Evolutionary conservation across 1,284 basidiomycete genomes (phyloP).

Genomic region (Ceratobasidium sp.): DNA sequence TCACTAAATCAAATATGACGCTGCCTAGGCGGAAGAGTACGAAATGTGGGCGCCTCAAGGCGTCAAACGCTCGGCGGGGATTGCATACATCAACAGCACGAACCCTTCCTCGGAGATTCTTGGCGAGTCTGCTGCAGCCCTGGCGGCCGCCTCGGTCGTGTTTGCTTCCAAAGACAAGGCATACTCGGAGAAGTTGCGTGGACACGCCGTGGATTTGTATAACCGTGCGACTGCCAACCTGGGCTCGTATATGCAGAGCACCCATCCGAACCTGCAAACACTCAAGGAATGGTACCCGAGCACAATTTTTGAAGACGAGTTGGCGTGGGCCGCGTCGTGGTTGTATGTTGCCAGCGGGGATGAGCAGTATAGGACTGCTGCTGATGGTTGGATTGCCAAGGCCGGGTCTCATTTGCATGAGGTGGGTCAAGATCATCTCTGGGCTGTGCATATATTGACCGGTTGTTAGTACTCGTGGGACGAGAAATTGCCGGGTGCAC

Average conservation of each 20-base stretch:
- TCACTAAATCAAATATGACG: background rate
- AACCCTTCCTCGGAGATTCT: slow-evolving; percentile 39
- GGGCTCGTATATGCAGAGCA: slow-evolving; percentile 33
- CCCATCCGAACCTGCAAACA: slow-evolving; percentile 34
- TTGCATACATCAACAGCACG: slow-evolving; percentile 38
- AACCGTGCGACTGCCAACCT: slow-evolving; percentile 20
- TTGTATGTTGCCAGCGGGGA: slow-evolving; percentile 36
- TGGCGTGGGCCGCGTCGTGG: slow-evolving; percentile 37
- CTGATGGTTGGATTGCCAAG: slow-evolving; percentile 33
- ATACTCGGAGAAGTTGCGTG: slow-evolving; percentile 33
- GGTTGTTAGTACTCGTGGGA: slow-evolving; percentile 36
- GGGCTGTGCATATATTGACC: background rate
- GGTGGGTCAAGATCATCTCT: background rate
- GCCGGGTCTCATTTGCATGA: slow-evolving; percentile 19
- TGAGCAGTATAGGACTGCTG: slow-evolving; percentile 1
- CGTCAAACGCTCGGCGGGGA: slow-evolving; percentile 24
- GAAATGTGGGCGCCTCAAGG: slow-evolving; percentile 36
- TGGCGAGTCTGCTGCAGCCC: slow-evolving; percentile 33
- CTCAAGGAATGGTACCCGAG: slow-evolving; percentile 37
- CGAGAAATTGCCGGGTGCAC: slow-evolving; percentile 30
- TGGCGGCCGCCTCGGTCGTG: slow-evolving; percentile 35
- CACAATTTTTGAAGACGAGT: slow-evolving; percentile 30
- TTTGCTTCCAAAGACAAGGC: slow-evolving; percentile 24
- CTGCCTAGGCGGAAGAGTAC: slow-evolving; percentile 35
- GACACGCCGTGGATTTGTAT: slow-evolving; percentile 35